Percentiles rank a stretch among this genome's conserved stretches.
phyloP scores from a whole-genome alignment of 495 filamentous ascomycete species.

The Rhypophila decipiens region DNA sequence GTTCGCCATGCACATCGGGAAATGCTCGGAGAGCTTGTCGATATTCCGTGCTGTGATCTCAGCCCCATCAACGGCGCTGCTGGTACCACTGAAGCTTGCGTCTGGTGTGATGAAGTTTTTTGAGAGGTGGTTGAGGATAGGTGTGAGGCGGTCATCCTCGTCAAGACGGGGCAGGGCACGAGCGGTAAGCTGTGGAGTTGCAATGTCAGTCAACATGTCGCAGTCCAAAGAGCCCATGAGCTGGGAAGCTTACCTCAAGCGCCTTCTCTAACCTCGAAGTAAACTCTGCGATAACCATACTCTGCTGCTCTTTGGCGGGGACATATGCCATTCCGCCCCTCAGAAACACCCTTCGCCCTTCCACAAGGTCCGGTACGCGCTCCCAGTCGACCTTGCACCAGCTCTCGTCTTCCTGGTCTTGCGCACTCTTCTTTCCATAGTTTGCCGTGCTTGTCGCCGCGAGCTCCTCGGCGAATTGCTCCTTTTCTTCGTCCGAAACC shows the following conservation, averaged over 20 bases:
- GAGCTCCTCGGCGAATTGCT: conserved; percentile 40
- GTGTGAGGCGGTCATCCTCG: conserved; percentile 91
- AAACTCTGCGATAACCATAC: conserved; percentile 85
- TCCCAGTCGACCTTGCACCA: conserved; percentile 98
- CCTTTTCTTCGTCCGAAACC: conserved; percentile 69
- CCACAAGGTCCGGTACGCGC: conserved; percentile 83
- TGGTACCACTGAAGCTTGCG: conserved; percentile 58
- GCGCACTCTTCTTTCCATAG: conserved; percentile 36
- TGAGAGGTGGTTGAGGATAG: conserved; percentile 86
- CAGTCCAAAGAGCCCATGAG: not conserved
- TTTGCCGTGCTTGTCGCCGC: conserved; percentile 20
- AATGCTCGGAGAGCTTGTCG: conserved; percentile 75
- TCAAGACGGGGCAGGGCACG: conserved; percentile 87
- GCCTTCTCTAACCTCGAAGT: conserved; percentile 66
- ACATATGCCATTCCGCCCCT: conserved; percentile 86
- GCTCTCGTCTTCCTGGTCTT: conserved; percentile 53
- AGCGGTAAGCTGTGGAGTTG: conserved; percentile 62
- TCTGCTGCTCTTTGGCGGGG: conserved; percentile 74
- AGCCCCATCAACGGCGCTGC: conserved; percentile 50
- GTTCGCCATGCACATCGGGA: conserved; percentile 91
- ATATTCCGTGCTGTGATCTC: conserved; percentile 72
- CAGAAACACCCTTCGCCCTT: conserved; percentile 68
- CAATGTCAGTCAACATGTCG: conserved; percentile 7
- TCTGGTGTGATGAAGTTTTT: conserved; percentile 91
- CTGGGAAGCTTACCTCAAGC: conserved; percentile 57